A percentile compares a stretch with the other conserved stretches of the same genome.
Conservation (phyloP, 106 monocot species). For the Platanthera zijinensis region DNA sequence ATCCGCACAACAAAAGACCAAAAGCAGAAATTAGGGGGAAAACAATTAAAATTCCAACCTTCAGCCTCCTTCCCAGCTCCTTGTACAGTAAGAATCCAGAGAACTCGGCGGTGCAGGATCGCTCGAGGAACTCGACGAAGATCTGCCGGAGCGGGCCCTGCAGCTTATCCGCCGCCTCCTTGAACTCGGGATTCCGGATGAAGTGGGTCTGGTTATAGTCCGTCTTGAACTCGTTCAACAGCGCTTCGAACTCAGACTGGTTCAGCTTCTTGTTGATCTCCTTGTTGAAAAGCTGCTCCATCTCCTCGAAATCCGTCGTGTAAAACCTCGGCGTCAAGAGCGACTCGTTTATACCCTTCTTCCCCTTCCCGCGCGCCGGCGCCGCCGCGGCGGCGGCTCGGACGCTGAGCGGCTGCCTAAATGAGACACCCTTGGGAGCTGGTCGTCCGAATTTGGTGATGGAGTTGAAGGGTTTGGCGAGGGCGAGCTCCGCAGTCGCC, state of each 20-base stretch:
- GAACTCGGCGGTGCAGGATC: conserved; percentile 99
- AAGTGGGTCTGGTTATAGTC: conserved; percentile 99
- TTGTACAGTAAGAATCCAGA: conserved; percentile 97
- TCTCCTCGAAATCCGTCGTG: conserved; percentile 96
- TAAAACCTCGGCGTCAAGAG: conserved; percentile 88
- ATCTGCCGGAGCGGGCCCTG: conserved; percentile 77
- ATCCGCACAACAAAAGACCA: background rate
- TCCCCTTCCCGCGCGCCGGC: conserved; percentile 10
- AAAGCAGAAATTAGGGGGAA: background rate
- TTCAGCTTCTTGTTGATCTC: conserved; percentile 91
- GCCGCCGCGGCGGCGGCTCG: conserved; percentile 16
- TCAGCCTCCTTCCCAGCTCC: conserved; percentile 97
- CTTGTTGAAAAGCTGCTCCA: conserved; percentile 81
- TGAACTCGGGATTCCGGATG: conserved; percentile 82
- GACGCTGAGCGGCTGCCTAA: conserved; percentile 25
- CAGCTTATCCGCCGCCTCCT: conserved; percentile 85
- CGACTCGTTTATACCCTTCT: conserved; percentile 63
- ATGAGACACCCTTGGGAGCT: conserved; percentile 10
- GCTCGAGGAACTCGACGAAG: conserved; percentile 95
- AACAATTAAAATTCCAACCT: conserved; percentile 32
- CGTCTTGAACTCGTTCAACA: conserved; percentile 90
- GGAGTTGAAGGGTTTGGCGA: conserved; percentile 40
- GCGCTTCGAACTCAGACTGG: conserved; percentile 81
- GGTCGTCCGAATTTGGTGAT: conserved; percentile 14
- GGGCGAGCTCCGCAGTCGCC: conserved; percentile 41